A percentile compares a stretch with the other conserved stretches of the same genome.
phyloP scores from a whole-genome alignment of 305 asterid genomes.

The Striga hermonthica region DNA sequence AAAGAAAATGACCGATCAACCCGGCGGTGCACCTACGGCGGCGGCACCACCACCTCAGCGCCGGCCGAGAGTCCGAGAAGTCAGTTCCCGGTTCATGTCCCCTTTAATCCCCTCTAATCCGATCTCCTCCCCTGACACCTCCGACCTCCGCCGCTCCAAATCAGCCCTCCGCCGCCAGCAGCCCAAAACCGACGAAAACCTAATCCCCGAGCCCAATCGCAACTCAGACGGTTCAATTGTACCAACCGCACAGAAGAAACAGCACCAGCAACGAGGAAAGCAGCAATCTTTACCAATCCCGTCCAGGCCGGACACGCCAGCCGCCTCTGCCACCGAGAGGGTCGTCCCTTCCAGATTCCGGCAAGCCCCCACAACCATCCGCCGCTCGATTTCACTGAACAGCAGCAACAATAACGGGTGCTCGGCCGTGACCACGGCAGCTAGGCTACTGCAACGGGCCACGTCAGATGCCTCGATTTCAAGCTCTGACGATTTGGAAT shows the following conservation, averaged over 20 bases:
- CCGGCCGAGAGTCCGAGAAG: conserved; percentile 71
- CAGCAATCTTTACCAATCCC: conserved; percentile 41
- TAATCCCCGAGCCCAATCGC: conserved; percentile 38
- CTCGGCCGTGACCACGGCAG: conserved; percentile 51
- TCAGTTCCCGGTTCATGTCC: conserved; percentile 83
- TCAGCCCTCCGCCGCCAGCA: conserved; percentile 50
- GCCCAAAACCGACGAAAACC: conserved; percentile 44
- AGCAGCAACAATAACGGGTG: conserved; percentile 34
- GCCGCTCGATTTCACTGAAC: conserved; percentile 42
- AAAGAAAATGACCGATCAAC: conserved; percentile 36
- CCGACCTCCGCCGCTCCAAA: conserved; percentile 45
- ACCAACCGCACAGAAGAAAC: conserved; percentile 43
- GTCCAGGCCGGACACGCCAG: conserved; percentile 73
- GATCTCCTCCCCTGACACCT: conserved; percentile 39
- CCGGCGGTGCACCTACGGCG: conserved; percentile 31
- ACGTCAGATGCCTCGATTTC: conserved; percentile 49
- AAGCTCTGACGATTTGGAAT: conserved; percentile 34
- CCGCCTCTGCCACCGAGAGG: conserved; percentile 47
- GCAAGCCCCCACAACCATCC: conserved; percentile 35
- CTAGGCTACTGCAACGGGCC: conserved; percentile 71
- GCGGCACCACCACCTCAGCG: conserved; percentile 45
- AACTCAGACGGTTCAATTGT: conserved; percentile 31
- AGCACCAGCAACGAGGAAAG: conserved; percentile 39
- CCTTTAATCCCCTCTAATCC: conserved; percentile 52
- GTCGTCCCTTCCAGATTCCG: conserved; percentile 68